Conservation (phyloP, 306 rosid species). For the Quercus parvula region DNA sequence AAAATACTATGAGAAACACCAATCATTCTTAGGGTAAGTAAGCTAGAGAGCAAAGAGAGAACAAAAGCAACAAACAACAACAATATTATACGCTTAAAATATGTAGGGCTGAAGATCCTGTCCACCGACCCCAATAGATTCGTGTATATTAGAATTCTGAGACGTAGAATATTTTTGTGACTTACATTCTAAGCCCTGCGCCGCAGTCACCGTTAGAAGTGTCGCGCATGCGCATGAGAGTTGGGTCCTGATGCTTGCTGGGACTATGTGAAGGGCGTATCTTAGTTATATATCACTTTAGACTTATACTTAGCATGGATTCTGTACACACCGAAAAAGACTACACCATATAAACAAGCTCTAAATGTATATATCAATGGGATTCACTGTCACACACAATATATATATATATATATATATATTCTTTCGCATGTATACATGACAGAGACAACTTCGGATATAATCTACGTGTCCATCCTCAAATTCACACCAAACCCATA, state of each 20-base stretch:
- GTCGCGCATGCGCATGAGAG: constrained; percentile 51
- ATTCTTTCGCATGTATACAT: not conserved
- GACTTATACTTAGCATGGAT: no score
- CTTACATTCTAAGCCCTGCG: not conserved
- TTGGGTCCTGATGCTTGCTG: not conserved
- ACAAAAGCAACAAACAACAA: constrained; percentile 5
- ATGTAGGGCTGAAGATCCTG: constrained; percentile 27
- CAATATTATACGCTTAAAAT: not conserved
- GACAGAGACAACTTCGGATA: not conserved
- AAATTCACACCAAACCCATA: not conserved
- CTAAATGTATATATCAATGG: not conserved
- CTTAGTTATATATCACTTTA: not conserved
- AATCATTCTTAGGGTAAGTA: not conserved
- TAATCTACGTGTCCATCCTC: not conserved
- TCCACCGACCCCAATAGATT: constrained; percentile 24
- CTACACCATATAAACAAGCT: no score
- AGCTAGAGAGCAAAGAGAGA: not conserved
- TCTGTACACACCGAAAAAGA: not conserved
- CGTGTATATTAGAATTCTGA: not conserved
- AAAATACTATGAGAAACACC: not conserved
- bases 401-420: no score
- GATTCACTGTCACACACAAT: not conserved
- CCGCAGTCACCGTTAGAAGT: constrained; percentile 42
- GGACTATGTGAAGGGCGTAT: not conserved
- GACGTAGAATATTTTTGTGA: constrained; percentile 2